Conservation (phyloP, 176 grass and related monocot species). For the Oryza nivara region DNA sequence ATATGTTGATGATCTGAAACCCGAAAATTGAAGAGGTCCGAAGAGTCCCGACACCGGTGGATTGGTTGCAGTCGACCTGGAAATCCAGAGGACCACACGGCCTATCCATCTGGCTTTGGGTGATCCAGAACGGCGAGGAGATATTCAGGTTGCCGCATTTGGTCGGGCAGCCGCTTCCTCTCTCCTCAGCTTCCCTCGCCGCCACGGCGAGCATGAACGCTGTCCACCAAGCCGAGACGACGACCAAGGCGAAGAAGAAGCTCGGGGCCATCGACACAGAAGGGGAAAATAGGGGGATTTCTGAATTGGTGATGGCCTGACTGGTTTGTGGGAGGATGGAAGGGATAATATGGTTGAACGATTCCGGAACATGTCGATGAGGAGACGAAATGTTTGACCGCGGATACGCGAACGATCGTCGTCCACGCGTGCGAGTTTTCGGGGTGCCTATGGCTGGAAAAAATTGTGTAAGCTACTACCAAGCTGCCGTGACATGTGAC, state of each 20-base stretch:
- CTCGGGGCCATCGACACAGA: not conserved
- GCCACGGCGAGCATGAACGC: not conserved
- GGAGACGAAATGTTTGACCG: constrained; percentile 15
- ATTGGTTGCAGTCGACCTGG: not conserved
- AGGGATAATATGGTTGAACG: not conserved
- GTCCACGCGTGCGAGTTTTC: not conserved
- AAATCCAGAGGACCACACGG: not conserved
- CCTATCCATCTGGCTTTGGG: rapidly evolving
- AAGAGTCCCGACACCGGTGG: not conserved
- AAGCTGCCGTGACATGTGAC: not conserved
- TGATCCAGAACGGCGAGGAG: constrained; percentile 9
- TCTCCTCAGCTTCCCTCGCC: not conserved
- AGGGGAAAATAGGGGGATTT: not conserved
- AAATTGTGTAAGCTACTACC: not conserved
- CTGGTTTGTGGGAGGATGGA: not conserved
- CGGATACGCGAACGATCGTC: not conserved
- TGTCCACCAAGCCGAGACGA: not conserved
- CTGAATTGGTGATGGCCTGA: not conserved
- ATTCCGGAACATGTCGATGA: too few species aligned
- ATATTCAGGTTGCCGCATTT: not conserved
- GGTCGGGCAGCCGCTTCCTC: too few species aligned
- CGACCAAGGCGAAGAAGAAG: not conserved
- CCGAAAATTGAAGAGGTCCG: not conserved
- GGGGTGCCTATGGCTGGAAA: not conserved
- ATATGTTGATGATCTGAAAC: not conserved